Conservation (phyloP, 2,329 filamentous ascomycete genomes). For the Cladophialophora bantiana region DNA sequence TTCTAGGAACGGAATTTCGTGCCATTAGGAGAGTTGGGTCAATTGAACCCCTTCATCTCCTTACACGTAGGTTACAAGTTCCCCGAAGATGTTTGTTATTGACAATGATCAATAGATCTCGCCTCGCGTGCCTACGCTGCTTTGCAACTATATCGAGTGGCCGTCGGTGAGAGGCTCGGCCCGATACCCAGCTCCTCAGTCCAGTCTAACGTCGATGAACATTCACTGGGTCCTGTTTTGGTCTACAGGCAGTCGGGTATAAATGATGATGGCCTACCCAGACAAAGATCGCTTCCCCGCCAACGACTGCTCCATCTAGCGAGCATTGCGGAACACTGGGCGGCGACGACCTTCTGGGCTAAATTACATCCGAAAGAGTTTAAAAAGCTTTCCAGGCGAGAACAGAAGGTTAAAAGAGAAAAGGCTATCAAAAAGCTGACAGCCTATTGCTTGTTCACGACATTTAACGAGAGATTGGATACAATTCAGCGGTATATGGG, state of each 20-base stretch:
- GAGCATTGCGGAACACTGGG: constrained; percentile 3
- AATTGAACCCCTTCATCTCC: constrained; percentile 16
- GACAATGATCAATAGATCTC: constrained; percentile 24
- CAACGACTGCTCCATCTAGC: constrained; percentile 2
- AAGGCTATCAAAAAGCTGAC: constrained; percentile 10
- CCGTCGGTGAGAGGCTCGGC: not conserved
- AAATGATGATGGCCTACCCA: not conserved
- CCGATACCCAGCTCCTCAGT: not conserved
- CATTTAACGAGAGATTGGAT: constrained; percentile 21
- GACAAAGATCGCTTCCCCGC: not conserved
- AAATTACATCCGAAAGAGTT: not conserved
- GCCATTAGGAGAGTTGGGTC: not conserved
- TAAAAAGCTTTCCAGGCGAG: constrained; percentile 13
- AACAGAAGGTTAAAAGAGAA: constrained; percentile 3
- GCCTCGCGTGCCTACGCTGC: constrained; percentile 28
- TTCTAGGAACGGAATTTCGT: constrained; percentile 7
- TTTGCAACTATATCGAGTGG: constrained; percentile 18
- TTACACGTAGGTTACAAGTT: constrained; percentile 22
- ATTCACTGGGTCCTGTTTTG: constrained; percentile 20
- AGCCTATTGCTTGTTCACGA: constrained; percentile 30
- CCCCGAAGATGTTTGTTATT: not conserved
- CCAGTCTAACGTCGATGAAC: not conserved
- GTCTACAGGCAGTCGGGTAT: constrained; percentile 15
- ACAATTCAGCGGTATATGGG: constrained; percentile 12
- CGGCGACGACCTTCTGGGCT: constrained; percentile 3